phyloP scores from a whole-genome alignment of 192 early-diverging fungal genomes.

The Coemansia umbellata region DNA sequence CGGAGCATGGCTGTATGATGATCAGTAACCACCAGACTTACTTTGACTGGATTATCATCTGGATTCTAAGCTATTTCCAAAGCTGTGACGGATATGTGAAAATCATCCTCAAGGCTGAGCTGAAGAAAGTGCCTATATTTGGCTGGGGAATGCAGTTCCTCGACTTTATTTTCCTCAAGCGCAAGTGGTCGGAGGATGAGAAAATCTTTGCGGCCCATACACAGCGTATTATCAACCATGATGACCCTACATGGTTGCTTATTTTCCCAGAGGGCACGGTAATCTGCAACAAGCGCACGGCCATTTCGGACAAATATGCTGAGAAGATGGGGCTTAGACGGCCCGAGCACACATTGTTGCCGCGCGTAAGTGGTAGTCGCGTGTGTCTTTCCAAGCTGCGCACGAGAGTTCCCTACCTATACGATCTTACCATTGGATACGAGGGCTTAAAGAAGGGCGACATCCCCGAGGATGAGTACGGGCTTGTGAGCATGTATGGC shows the following conservation, averaged over 20 bases:
- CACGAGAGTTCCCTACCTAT: conserved; percentile 66
- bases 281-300: conserved; percentile 69
- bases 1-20: conserved; percentile 43
- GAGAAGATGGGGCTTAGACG: conserved; percentile 58
- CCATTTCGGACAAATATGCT: conserved; percentile 65
- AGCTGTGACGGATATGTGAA: conserved; percentile 78
- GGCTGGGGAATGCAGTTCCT: conserved; percentile 88
- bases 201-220: conserved; percentile 58
- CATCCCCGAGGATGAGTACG: conserved; percentile 82
- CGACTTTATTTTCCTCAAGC: conserved; percentile 92
- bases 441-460: conserved; percentile 66
- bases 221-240: conserved; percentile 49
- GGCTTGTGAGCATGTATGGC: conserved; percentile 71
- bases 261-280: conserved; percentile 97
- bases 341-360: conserved; percentile 73
- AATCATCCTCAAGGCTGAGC: conserved; percentile 83
- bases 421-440: conserved; percentile 89
- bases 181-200: conserved; percentile 77
- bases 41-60: conserved; percentile 54
- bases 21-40: conserved; percentile 49
- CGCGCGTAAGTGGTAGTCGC: conserved; percentile 78
- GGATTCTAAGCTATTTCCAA: conserved; percentile 60
- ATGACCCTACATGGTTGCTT: conserved; percentile 82
- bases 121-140: conserved; percentile 82
- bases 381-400: conserved; percentile 66